Percentiles rank a stretch among this genome's conserved stretches.
These are phyloP conservation scores for Mortierella sp. DNA, from an alignment of 371 early-diverging fungal genomes.

Conservation along the genomic window DNA sequence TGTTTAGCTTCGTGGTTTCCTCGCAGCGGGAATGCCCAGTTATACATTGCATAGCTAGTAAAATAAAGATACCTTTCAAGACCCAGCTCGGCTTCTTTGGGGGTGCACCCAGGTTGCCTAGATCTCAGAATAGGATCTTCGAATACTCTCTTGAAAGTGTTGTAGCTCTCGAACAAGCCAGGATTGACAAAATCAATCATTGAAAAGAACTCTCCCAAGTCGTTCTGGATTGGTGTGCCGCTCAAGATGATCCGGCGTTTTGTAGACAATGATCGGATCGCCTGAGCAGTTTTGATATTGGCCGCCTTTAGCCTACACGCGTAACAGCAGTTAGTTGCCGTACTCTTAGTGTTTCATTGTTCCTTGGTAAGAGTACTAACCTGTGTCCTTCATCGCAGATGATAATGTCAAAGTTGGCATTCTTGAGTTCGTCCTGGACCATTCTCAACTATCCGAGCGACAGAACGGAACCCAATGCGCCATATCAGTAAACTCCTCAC, in stretches of 20 bases:
- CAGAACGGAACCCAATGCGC: neutral
- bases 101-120: slow-evolving; percentile 53
- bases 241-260: slow-evolving; percentile 64
- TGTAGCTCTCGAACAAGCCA: slow-evolving; percentile 62
- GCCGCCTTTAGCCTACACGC: slow-evolving; percentile 62
- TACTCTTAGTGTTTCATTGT: too few relatives aligned
- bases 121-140: slow-evolving; percentile 63
- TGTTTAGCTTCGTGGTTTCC: too few relatives aligned
- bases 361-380: neutral
- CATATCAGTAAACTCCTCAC: neutral
- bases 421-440: slow-evolving; percentile 49
- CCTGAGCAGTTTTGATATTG: slow-evolving; percentile 62
- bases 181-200: slow-evolving; percentile 79
- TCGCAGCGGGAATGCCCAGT: too few relatives aligned
- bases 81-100: slow-evolving; percentile 57
- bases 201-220: slow-evolving; percentile 62
- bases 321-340: neutral
- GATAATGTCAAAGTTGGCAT: slow-evolving; percentile 59
- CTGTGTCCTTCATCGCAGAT: slow-evolving; percentile 71
- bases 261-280: slow-evolving; percentile 57
- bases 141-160: slow-evolving; percentile 57
- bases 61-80: slow-evolving; percentile 43
- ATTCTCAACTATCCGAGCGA: slow-evolving; percentile 27
- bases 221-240: slow-evolving; percentile 80
- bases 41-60: too few relatives aligned